Percentiles rank a stretch among this genome's conserved stretches.
Evolutionary conservation across 345 rosid genomes (phyloP).

Genomic region (Hibiscus syriacus): DNA sequence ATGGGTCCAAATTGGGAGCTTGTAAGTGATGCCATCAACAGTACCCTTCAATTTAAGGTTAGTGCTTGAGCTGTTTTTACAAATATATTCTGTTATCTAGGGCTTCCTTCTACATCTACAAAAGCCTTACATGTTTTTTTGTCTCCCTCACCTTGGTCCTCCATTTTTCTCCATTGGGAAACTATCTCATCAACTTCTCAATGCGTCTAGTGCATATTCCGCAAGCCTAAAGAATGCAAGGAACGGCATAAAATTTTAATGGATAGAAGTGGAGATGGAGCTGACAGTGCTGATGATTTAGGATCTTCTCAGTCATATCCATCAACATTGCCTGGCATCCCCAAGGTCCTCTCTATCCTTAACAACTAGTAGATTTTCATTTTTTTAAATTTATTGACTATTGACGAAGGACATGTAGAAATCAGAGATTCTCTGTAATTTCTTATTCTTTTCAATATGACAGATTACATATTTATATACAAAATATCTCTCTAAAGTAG

Average conservation of each 20-base stretch:
- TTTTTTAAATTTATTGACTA: conserved; percentile 10
- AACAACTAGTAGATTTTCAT: conserved; percentile 10
- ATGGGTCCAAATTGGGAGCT: conserved; percentile 99
- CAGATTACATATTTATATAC: too few relatives aligned
- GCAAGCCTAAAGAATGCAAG: conserved; percentile 88
- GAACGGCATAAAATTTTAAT: conserved; percentile 91
- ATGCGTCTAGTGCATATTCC: conserved; percentile 68
- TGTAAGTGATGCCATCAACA: conserved; percentile 91
- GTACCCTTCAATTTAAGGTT: conserved; percentile 88
- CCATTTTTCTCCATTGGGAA: background rate
- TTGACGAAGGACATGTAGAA: too few relatives aligned
- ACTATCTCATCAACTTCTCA: conserved; percentile 10
- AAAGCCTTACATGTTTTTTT: background rate
- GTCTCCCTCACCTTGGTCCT: background rate
- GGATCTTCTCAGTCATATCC: conserved; percentile 98
- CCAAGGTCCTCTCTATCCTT: conserved; percentile 47
- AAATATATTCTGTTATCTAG: background rate
- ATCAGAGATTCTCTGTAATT: too few relatives aligned
- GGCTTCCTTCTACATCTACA: background rate
- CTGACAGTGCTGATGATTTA: conserved; percentile 98
- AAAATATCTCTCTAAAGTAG: too few relatives aligned
- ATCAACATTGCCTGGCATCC: conserved; percentile 98
- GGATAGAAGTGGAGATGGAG: conserved; percentile 91
- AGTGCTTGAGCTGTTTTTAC: conserved; percentile 12
- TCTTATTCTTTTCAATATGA: too few relatives aligned